These are phyloP conservation scores for Cronartium quercuum DNA, from an alignment of 1,284 basidiomycete genomes.

Conservation along the genomic window DNA sequence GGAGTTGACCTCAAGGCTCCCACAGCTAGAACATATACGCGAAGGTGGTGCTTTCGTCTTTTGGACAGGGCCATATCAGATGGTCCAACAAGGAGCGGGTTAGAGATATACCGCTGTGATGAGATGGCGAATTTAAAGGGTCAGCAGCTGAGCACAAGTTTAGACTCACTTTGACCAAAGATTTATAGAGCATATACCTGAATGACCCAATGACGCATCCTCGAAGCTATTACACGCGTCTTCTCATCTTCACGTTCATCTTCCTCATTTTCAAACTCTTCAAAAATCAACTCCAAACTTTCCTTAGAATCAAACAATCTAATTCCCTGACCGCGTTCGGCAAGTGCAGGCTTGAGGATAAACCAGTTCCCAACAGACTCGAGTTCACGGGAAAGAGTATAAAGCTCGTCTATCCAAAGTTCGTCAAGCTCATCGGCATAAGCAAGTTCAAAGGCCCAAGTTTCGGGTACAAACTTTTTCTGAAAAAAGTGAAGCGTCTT, in stretches of 20 bases:
- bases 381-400: slow-evolving; percentile 68
- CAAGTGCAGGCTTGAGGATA: slow-evolving; percentile 95
- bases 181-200: slow-evolving; percentile 58
- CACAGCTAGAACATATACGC: slow-evolving; percentile 80
- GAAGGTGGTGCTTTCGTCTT: slow-evolving; percentile 72
- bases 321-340: slow-evolving; percentile 92
- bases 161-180: too few species aligned
- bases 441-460: slow-evolving; percentile 81
- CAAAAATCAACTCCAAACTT: slow-evolving; percentile 69
- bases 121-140: too few species aligned
- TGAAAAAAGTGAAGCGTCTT: slow-evolving; percentile 64
- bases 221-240: slow-evolving; percentile 54
- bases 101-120: slow-evolving; percentile 69
- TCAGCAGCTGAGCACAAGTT: too few species aligned
- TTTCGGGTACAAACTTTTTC: slow-evolving; percentile 61
- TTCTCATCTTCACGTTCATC: slow-evolving; percentile 47
- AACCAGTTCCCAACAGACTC: slow-evolving; percentile 63
- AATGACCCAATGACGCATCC: slow-evolving; percentile 91
- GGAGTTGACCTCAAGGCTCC: slow-evolving; percentile 48
- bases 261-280: slow-evolving; percentile 67
- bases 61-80: slow-evolving; percentile 21
- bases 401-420: slow-evolving; percentile 85
- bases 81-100: slow-evolving; percentile 62
- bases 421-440: slow-evolving; percentile 95
- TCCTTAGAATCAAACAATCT: slow-evolving; percentile 77